Evolutionary conservation across 2,329 filamentous ascomycete species (phyloP).

Genomic region (Cyphellophora europaea): DNA sequence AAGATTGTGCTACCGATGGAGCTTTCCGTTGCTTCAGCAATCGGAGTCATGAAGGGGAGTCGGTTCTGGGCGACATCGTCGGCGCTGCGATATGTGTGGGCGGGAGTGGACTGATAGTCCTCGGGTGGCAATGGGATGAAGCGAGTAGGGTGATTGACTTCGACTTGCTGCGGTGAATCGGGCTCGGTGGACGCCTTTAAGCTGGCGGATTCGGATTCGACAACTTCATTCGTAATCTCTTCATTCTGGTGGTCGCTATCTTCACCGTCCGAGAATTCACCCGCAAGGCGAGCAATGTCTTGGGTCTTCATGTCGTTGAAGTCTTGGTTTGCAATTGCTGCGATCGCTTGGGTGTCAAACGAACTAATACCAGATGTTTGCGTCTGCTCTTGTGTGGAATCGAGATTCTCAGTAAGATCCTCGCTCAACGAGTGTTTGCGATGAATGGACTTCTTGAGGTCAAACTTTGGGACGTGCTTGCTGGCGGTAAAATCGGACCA

Average conservation of each 20-base stretch:
- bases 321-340: conserved; percentile 16
- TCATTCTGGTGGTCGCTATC: conserved; percentile 13
- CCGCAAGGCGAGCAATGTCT: conserved; percentile 18
- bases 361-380: conserved; percentile 13
- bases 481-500: conserved; percentile 82
- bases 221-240: conserved; percentile 21
- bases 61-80: conserved; percentile 76
- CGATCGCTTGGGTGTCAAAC: conserved; percentile 19
- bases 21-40: conserved; percentile 88
- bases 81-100: conserved; percentile 71
- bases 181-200: conserved; percentile 3
- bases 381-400: conserved; percentile 22
- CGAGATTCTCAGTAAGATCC: conserved; percentile 11
- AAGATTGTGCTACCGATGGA: conserved; percentile 59
- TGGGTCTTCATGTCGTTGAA: conserved; percentile 20
- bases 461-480: conserved; percentile 53
- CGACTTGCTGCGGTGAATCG: conserved; percentile 35
- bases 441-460: conserved; percentile 8
- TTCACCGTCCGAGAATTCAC: conserved; percentile 22
- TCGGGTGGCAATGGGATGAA: conserved; percentile 77
- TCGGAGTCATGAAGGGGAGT: conserved; percentile 96
- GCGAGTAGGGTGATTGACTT: conserved; percentile 42
- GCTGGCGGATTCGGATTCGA: conserved; percentile 22
- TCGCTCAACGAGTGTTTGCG: conserved; percentile 11
- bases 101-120: conserved; percentile 67